Conservation (phyloP, 1,284 basidiomycete genomes). For the Phaffia rhodozyma region DNA sequence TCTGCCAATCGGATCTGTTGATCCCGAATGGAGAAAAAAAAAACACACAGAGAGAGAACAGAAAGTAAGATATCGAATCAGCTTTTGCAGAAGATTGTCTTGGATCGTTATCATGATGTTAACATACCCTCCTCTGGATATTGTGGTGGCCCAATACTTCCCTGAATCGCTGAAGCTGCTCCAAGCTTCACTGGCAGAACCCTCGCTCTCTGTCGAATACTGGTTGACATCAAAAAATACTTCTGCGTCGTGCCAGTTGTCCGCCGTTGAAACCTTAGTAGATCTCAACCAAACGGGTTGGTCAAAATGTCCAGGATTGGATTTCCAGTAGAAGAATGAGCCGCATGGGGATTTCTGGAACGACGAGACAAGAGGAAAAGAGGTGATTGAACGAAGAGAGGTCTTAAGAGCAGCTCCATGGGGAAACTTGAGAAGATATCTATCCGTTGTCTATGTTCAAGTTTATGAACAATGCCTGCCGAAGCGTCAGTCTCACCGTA, state of each 20-base stretch:
- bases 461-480: neutral
- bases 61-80: neutral
- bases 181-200: constrained; percentile 2
- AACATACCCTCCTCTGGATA: constrained; percentile 9
- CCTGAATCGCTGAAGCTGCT: neutral
- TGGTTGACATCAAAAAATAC: constrained; percentile 17
- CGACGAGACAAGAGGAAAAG: neutral
- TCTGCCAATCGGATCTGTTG: constrained; percentile 15
- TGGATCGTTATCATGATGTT: neutral
- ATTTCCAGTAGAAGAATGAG: constrained; percentile 11
- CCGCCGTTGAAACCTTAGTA: neutral
- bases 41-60: no score
- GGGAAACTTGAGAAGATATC: neutral
- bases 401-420: neutral
- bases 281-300: constrained; percentile 2
- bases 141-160: constrained; percentile 9
- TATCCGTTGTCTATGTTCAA: neutral
- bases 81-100: neutral
- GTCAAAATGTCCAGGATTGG: neutral
- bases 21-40: neutral
- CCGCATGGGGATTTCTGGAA: neutral
- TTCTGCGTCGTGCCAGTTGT: neutral
- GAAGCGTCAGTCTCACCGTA: neutral
- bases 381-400: neutral
- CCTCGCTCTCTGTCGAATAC: neutral